Evolutionary conservation across 495 filamentous ascomycete species (phyloP).

Genomic region (Lineolata rhizophorae): DNA sequence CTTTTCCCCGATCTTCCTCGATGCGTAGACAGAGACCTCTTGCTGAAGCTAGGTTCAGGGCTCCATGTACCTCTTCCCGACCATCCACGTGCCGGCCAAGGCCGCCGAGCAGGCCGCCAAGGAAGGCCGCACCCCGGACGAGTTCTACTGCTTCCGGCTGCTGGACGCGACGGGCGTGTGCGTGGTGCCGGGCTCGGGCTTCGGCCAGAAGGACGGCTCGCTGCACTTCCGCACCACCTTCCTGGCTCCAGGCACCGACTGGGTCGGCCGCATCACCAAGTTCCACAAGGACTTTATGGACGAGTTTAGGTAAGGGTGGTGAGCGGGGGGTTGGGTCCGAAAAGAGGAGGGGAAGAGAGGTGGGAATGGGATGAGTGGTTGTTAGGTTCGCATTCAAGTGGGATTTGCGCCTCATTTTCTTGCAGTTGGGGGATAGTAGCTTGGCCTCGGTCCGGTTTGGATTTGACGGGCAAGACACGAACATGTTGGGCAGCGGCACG

Average conservation of each 20-base stretch:
- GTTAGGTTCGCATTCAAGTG: too few relatives aligned
- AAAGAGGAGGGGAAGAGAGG: too few relatives aligned
- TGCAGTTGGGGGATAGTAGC: too few relatives aligned
- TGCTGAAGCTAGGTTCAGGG: slow-evolving; percentile 43
- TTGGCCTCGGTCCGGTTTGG: too few relatives aligned
- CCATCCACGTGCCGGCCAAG: slow-evolving; percentile 53
- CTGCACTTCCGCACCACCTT: slow-evolving; percentile 95
- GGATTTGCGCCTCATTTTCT: too few relatives aligned
- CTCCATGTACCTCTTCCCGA: slow-evolving; percentile 96
- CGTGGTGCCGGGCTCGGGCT: slow-evolving; percentile 75
- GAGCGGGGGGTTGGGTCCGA: too few relatives aligned
- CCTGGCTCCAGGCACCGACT: slow-evolving; percentile 85
- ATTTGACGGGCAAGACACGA: too few relatives aligned
- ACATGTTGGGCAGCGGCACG: too few relatives aligned
- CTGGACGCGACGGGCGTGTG: slow-evolving; percentile 94
- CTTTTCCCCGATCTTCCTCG: slow-evolving; percentile 1
- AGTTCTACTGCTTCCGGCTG: slow-evolving; percentile 78
- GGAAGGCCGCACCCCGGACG: slow-evolving; percentile 58
- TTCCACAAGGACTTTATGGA: slow-evolving; percentile 88
- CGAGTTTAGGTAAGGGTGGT: slow-evolving; percentile 41
- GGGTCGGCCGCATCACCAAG: slow-evolving; percentile 67
- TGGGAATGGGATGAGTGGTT: too few relatives aligned
- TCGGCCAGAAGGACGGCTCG: slow-evolving; percentile 80
- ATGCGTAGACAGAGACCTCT: background rate
- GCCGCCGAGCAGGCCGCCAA: slow-evolving; percentile 52